These are phyloP conservation scores for Trichoderma hamatum DNA, from an alignment of 2,329 filamentous ascomycete genomes.

Conservation along the genomic window DNA sequence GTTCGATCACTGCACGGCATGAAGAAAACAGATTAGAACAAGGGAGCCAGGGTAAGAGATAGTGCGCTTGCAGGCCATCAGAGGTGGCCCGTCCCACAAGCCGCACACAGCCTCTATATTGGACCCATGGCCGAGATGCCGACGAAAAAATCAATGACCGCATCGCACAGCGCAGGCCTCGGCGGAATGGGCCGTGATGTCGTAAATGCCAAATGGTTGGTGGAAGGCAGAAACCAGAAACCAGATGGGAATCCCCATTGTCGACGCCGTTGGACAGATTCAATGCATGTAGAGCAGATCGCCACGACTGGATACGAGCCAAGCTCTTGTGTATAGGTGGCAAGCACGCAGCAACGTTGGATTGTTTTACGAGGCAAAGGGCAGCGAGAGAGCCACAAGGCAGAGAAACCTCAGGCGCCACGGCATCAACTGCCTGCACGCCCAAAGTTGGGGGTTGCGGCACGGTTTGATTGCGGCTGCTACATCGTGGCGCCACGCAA, in stretches of 20 bases:
- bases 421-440: slow-evolving; percentile 1
- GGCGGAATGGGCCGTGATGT: background rate
- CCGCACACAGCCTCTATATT: slow-evolving; percentile 22
- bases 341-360: background rate
- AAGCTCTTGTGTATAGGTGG: background rate
- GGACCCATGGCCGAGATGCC: slow-evolving; percentile 19
- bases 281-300: background rate
- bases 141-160: slow-evolving; percentile 21
- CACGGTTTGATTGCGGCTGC: slow-evolving; percentile 19
- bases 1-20: background rate
- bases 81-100: slow-evolving; percentile 7
- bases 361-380: background rate
- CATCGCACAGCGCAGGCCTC: slow-evolving; percentile 8
- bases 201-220: background rate
- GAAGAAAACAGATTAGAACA: background rate
- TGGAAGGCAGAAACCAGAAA: background rate
- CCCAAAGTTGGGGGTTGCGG: background rate
- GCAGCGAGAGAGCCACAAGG: background rate
- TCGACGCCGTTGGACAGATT: background rate
- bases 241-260: too few species aligned
- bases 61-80: background rate
- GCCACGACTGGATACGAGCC: background rate
- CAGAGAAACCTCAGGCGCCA: background rate
- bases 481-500: slow-evolving; percentile 21
- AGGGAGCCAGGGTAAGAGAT: background rate